A percentile compares a stretch with the other conserved stretches of the same genome.
Evolutionary conservation across 1,284 basidiomycete genomes (phyloP).

Genomic region (Caloboletus firmus): DNA sequence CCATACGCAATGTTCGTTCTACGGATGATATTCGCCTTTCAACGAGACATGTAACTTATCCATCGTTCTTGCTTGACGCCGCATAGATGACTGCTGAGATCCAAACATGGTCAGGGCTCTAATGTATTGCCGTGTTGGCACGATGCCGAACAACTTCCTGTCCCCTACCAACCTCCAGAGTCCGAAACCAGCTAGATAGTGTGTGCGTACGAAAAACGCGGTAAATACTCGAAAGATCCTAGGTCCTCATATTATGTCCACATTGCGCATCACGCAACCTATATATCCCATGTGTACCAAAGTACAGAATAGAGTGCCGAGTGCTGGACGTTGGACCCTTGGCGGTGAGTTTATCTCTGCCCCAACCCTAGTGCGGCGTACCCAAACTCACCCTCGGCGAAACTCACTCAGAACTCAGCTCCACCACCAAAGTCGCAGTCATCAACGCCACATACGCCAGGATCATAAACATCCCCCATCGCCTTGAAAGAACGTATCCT

Average conservation of each 20-base stretch:
- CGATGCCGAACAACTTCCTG: neutral
- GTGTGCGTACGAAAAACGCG: neutral
- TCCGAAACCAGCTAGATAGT: neutral
- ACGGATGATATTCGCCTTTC: too few relatives aligned
- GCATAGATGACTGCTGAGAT: too few relatives aligned
- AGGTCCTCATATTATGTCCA: neutral
- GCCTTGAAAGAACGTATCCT: slow-evolving; percentile 74
- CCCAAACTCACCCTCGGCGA: neutral
- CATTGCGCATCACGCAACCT: neutral
- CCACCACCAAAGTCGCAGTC: slow-evolving; percentile 75
- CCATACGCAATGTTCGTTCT: too few relatives aligned
- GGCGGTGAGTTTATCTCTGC: too few relatives aligned
- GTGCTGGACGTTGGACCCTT: neutral
- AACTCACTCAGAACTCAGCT: slow-evolving; percentile 39
- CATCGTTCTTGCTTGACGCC: too few relatives aligned
- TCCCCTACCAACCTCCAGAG: neutral
- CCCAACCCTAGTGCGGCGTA: neutral
- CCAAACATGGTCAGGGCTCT: too few relatives aligned
- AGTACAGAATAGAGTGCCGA: neutral
- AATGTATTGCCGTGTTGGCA: neutral
- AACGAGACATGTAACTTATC: too few relatives aligned
- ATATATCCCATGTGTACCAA: neutral
- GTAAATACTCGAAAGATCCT: neutral
- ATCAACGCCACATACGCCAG: slow-evolving; percentile 72
- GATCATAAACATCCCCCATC: slow-evolving; percentile 82